These are phyloP conservation scores for Vanilla planifolia DNA, from an alignment of 106 monocot genomes.

Conservation along the genomic window DNA sequence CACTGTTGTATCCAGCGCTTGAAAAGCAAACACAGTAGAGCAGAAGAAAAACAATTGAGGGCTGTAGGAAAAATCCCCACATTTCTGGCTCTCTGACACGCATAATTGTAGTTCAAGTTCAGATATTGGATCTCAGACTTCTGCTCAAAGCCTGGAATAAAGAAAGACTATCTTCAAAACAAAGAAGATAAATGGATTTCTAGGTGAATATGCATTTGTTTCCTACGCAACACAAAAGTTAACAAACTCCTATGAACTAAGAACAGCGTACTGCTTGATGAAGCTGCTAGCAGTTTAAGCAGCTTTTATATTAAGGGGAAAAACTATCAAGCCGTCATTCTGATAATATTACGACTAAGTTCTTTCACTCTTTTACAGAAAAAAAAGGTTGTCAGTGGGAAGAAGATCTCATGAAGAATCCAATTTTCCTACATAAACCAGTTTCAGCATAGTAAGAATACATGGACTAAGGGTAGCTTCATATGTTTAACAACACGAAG, in stretches of 20 bases:
- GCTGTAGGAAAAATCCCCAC: background rate
- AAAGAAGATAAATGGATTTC: background rate
- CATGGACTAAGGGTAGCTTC: too few species aligned
- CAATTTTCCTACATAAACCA: too few species aligned
- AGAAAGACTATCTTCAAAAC: background rate
- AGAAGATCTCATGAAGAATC: too few species aligned
- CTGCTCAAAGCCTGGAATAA: background rate
- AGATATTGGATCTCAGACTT: background rate
- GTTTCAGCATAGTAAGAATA: too few species aligned
- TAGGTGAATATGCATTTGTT: background rate
- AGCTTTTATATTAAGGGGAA: background rate
- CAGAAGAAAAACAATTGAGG: conserved; percentile 20
- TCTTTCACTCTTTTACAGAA: too few species aligned
- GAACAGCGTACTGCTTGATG: background rate
- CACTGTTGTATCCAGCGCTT: conserved; percentile 21
- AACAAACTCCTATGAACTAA: background rate
- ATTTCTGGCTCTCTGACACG: background rate
- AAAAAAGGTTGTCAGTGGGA: too few species aligned
- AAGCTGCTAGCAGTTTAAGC: background rate
- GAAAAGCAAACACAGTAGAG: conserved; percentile 21
- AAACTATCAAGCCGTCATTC: background rate
- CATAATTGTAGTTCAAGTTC: background rate
- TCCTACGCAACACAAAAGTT: background rate
- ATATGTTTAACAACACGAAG: too few species aligned
- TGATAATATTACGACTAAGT: too few species aligned